A percentile compares a stretch with the other conserved stretches of the same genome.
phyloP scores from a whole-genome alignment of 257 asterid genomes.

The Ballota nigra region DNA sequence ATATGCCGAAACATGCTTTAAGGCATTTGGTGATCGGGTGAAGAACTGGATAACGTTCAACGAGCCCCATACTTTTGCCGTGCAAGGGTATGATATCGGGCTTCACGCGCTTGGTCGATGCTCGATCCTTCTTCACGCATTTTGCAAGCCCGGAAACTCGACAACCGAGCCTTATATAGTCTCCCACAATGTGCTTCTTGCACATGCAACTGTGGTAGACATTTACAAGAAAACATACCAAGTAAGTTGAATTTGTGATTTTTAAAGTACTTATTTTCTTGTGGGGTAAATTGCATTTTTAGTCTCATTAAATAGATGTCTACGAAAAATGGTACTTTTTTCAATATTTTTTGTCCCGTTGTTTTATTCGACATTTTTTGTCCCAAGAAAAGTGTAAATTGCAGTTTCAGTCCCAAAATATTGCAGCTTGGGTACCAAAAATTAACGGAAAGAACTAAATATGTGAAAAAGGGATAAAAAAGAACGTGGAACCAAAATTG shows the following conservation, averaged over 20 bases:
- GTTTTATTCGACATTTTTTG: too few relatives aligned
- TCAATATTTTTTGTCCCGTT: too few relatives aligned
- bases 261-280: too few relatives aligned
- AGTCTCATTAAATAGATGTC: too few relatives aligned
- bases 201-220: slow-evolving; percentile 58
- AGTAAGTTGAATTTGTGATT: slow-evolving; percentile 30
- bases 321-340: too few relatives aligned
- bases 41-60: slow-evolving; percentile 94
- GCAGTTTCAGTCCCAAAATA: too few relatives aligned
- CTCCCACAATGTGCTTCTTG: slow-evolving; percentile 62
- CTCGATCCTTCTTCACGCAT: slow-evolving; percentile 45
- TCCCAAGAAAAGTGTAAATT: too few relatives aligned
- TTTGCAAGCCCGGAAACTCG: slow-evolving; percentile 78
- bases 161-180: slow-evolving; percentile 78
- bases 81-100: slow-evolving; percentile 78
- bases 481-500: too few relatives aligned
- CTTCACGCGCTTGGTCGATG: slow-evolving; percentile 77
- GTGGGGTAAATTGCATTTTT: too few relatives aligned
- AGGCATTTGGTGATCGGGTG: slow-evolving; percentile 79
- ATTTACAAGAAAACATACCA: slow-evolving; percentile 61
- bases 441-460: too few relatives aligned
- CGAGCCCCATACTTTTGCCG: slow-evolving; percentile 75
- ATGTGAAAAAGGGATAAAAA: too few relatives aligned
- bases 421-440: too few relatives aligned
- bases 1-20: slow-evolving; percentile 81